Base-by-base conservation (phyloP, 2,329 filamentous ascomycete species). In the Neofusicoccum sp. region DNA sequence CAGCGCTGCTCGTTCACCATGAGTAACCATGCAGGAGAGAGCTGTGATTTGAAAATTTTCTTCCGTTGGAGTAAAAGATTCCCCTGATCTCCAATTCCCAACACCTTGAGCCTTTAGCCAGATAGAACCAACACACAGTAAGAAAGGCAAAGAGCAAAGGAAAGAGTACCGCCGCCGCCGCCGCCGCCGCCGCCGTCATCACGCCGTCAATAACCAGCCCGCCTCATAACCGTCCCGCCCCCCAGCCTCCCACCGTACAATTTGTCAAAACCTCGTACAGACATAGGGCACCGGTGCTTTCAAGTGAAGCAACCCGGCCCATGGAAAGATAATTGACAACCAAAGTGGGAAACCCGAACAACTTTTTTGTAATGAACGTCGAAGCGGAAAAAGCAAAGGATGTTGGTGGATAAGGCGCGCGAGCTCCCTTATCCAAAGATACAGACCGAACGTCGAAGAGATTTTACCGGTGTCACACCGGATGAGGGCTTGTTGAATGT, bases 61-160 rank as follows among this genome's bases (percentile, higher is more conserved):
- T 45, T 58, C n/a, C 40, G 16, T 12, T 47, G 43, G 43, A 38
- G 31, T 58, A 47, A 33, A 57, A 45, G 6, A 26, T 24, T 31
- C 26, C 34, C 51, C 51, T 56, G 36, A 54, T 54, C 58, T 60
- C 58, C 58, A 60, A 60, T 44, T 45, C 38, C 48, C 58, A 60
- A 60, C 58, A 38, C 58, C 58, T 36, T 45, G 40, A 45, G 30
- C 58, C 48, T 30, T 14, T 60, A 48, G 58, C 58, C 58, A 43
- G 47, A 49, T 60, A 49, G 45, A 47, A 60, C 48, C 47, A 60
- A 60, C 30, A 60, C 38, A 53, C 48, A 47, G 26, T 26, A 49
- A 36, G 36, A 56, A 61, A 60, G n/a, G 34, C 24, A 38, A 44
- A 47, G 33, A 26, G 45, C 16, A 61, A 41, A 61, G 44, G 48